Base-by-base conservation (phyloP, 257 asterid genomes). In the Penstemon davidsonii region DNA sequence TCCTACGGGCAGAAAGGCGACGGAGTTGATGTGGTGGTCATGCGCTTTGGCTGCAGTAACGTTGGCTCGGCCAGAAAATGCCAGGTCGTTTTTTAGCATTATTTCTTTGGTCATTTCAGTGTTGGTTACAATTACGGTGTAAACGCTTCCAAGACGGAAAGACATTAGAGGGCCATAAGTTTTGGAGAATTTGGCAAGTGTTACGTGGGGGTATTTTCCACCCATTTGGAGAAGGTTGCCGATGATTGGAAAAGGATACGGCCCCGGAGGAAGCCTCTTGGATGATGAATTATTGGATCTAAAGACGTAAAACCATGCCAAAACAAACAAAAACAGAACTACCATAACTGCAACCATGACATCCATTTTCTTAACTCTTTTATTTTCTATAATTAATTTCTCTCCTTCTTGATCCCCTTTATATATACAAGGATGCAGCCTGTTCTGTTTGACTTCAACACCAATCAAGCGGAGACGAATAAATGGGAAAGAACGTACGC, bases 81-180 rank as follows among this genome's bases (percentile, higher is more conserved):
- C 75, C 4, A 43, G 64, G n/a, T 71, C 81, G 15, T 77, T 75
- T 40, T 71, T 82, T 11, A 69, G 80, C 0, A 79, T 66, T 0
- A 74, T 75, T 49, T 74, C 72, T 58, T 69, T 71, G 5, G 81
- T 80, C 12, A 73, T 39, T 43, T 65, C 75, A 0, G 84, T 73
- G 3, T 83, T 77, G 44, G 84, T 68, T 15, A 76, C 72, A 4
- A 77, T 62, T n/a, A 76, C 80, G 36, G 71, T 19, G 50, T 62
- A 64, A 12, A 52, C 2, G 19, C 50, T 60, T 5, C 87, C 84
- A n/a, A 82, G 84, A 33, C 75, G 60, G 47, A 77, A 66, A 4
- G 77, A 53, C 74, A 76, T 67, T 49, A 76, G 37, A 43, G 76
- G 64, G 60, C 83, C 85, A 52, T 79, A 49, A 11, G 41, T 69